A percentile compares a stretch with the other conserved stretches of the same genome.
Evolutionary conservation across 306 rosid genomes (phyloP).

Genomic region (Cyamopsis tetragonoloba): DNA sequence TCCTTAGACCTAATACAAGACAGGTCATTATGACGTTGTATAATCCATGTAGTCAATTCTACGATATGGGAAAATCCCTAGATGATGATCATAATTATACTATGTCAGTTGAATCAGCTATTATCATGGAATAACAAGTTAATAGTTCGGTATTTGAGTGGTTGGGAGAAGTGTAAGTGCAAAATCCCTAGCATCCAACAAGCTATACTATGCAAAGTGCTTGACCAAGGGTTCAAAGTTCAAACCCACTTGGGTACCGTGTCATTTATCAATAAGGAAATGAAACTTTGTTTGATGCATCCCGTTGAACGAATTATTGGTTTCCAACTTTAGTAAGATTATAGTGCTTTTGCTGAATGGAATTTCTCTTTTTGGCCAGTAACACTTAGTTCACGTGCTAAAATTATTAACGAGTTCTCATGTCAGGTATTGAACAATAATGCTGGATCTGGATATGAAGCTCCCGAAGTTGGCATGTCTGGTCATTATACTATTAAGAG

Average conservation of each 20-base stretch:
- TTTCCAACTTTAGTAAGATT: neutral
- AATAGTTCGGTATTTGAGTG: too few species aligned
- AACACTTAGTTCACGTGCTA: neutral
- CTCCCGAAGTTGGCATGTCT: constrained; percentile 82
- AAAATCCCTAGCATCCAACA: neutral
- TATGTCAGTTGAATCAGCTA: too few species aligned
- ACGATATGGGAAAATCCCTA: too few species aligned
- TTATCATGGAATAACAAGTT: too few species aligned
- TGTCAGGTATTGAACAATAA: constrained; percentile 62
- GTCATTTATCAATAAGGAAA: neutral
- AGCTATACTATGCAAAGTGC: too few species aligned
- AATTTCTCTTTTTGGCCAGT: neutral
- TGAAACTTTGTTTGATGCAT: neutral
- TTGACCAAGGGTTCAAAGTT: too few species aligned
- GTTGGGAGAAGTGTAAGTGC: neutral
- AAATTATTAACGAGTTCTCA: constrained; percentile 16
- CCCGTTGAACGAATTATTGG: neutral
- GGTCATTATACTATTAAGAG: constrained; percentile 78
- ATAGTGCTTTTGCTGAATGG: neutral
- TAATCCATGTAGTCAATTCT: too few species aligned
- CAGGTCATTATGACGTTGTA: too few species aligned
- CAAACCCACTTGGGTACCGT: neutral
- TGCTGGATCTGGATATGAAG: constrained; percentile 74
- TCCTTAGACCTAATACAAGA: too few species aligned
- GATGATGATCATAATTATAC: too few species aligned